Percentiles rank a stretch among this genome's conserved stretches.
Conservation (phyloP, 345 rosid species). For the Populus davidiana region DNA sequence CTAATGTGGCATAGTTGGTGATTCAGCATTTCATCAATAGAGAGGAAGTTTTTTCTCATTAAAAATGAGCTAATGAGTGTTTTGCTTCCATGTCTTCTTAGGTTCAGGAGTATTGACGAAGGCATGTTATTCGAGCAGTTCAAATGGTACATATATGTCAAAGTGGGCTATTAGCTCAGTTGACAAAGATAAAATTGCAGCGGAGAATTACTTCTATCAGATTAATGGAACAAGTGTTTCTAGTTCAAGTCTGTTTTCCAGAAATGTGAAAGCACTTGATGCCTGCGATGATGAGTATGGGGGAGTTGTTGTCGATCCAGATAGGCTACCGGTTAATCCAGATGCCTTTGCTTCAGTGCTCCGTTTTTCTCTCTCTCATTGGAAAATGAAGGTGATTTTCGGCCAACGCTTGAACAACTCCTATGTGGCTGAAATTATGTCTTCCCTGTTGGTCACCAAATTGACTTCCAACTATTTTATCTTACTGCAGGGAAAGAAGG, state of each 20-base stretch:
- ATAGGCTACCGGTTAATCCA: conserved; percentile 50
- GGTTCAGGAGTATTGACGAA: conserved; percentile 30
- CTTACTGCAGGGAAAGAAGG: conserved; percentile 66
- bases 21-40: neutral
- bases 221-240: conserved; percentile 37
- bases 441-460: neutral
- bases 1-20: neutral
- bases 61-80: neutral
- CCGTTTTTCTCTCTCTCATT: conserved; percentile 51
- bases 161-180: conserved; percentile 34
- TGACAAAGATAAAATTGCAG: conserved; percentile 31
- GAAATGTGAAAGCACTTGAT: conserved; percentile 44
- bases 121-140: conserved; percentile 39
- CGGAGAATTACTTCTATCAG: conserved; percentile 32
- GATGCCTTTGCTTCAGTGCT: conserved; percentile 50
- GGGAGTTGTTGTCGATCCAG: conserved; percentile 73
- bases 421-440: neutral
- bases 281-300: conserved; percentile 74
- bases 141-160: conserved; percentile 30
- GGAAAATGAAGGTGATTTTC: conserved; percentile 59
- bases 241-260: conserved; percentile 32
- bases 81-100: neutral
- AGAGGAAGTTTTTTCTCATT: neutral
- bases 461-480: neutral
- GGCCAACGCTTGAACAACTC: neutral